Evolutionary conservation across 2,329 filamentous ascomycete species (phyloP).

Genomic region (Triangularia verruculosa): DNA sequence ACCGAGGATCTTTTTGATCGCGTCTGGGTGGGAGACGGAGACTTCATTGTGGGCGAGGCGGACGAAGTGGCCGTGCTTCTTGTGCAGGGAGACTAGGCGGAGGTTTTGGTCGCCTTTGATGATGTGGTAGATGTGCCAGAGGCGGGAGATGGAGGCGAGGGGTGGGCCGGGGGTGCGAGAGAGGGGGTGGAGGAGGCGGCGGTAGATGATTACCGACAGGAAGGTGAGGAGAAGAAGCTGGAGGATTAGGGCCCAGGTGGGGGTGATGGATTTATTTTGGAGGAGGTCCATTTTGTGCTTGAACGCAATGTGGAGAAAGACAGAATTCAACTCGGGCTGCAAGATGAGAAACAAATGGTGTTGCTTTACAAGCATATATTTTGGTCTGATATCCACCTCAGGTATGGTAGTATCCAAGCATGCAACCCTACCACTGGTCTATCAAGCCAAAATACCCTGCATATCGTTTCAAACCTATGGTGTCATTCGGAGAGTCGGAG

Average conservation of each 20-base stretch:
- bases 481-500: background rate
- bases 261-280: background rate
- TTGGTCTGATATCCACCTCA: no score
- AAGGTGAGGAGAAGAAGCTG: background rate
- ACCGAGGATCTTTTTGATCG: constrained; percentile 35
- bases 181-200: constrained; percentile 38
- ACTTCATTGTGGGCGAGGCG: constrained; percentile 44
- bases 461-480: background rate
- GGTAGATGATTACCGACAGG: constrained; percentile 3
- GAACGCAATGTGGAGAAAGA: background rate
- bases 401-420: no score
- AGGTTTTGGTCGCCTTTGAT: constrained; percentile 38
- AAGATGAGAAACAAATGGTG: no score
- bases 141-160: constrained; percentile 37
- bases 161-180: constrained; percentile 41
- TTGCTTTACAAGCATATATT: no score
- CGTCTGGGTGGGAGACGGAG: constrained; percentile 42
- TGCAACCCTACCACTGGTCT: no score
- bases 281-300: background rate
- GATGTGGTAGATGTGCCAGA: constrained; percentile 40
- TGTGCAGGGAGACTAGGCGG: constrained; percentile 36
- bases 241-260: background rate
- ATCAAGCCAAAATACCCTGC: background rate
- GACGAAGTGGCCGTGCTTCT: constrained; percentile 40
- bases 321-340: background rate